A percentile compares a stretch with the other conserved stretches of the same genome.
These are phyloP conservation scores for Phytophthora nicotianae DNA, from an alignment of 352 stramenopile species.

Conservation along the genomic window DNA sequence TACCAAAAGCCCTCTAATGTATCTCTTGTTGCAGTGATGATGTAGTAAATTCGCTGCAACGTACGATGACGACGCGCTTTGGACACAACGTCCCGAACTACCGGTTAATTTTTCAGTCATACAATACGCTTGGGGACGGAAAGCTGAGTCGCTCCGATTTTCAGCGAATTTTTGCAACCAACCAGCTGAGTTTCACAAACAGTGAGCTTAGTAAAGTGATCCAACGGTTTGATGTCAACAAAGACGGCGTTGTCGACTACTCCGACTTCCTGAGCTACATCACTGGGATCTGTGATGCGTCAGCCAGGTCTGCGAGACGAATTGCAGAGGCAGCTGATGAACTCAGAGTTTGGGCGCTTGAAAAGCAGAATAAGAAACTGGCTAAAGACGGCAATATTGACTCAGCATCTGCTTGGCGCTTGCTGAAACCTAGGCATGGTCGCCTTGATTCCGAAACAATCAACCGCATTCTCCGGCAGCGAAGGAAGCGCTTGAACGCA, in stretches of 20 bases:
- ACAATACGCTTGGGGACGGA: slow-evolving; percentile 73
- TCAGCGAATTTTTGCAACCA: slow-evolving; percentile 66
- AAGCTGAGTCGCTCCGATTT: slow-evolving; percentile 74
- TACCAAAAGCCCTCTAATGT: neutral
- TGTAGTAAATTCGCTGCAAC: slow-evolving; percentile 63
- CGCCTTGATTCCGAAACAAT: slow-evolving; percentile 57
- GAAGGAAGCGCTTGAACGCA: slow-evolving; percentile 52
- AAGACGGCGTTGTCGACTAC: slow-evolving; percentile 79
- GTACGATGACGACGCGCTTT: slow-evolving; percentile 69
- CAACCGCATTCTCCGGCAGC: slow-evolving; percentile 68
- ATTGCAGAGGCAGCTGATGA: slow-evolving; percentile 70
- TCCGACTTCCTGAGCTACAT: slow-evolving; percentile 80
- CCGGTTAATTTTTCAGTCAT: slow-evolving; percentile 75
- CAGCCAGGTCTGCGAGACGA: slow-evolving; percentile 51
- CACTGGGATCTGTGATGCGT: slow-evolving; percentile 74
- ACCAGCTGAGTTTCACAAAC: slow-evolving; percentile 77
- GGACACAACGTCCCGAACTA: slow-evolving; percentile 74
- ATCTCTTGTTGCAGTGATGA: slow-evolving; percentile 50
- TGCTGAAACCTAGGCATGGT: slow-evolving; percentile 64
- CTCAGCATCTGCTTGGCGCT: slow-evolving; percentile 70
- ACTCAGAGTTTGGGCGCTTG: slow-evolving; percentile 70
- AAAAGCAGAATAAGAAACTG: slow-evolving; percentile 79
- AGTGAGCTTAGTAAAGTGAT: slow-evolving; percentile 79
- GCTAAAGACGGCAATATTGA: slow-evolving; percentile 84
- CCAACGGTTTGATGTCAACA: slow-evolving; percentile 81